Conservation (phyloP, 169 alveolate species). For the Eimeria maxima region DNA sequence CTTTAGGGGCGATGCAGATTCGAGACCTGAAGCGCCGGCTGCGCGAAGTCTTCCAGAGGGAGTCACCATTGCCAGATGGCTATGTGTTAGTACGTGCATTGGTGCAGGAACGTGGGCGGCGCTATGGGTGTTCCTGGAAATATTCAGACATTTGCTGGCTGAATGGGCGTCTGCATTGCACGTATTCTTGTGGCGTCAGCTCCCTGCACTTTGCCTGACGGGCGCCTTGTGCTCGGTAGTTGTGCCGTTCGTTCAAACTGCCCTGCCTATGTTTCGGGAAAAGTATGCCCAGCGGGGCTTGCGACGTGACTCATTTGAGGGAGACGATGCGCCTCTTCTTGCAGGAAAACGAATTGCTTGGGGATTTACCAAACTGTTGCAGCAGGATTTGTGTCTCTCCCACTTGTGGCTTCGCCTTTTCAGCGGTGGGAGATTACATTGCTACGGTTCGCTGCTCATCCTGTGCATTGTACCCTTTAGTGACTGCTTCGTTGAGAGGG, state of each 20-base stretch:
- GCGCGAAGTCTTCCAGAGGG: conserved; percentile 7
- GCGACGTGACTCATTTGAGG: not conserved
- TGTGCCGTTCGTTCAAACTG: conserved; percentile 37
- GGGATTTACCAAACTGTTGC: not conserved
- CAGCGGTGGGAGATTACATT: conserved; percentile 34
- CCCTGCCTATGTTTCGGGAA: not conserved
- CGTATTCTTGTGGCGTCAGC: conserved; percentile 66
- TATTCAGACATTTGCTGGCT: not conserved
- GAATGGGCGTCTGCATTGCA: not conserved
- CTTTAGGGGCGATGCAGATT: not conserved
- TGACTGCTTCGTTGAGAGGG: conserved; percentile 62
- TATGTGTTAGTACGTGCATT: not conserved
- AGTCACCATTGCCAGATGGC: conserved; percentile 58
- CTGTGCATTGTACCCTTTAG: conserved; percentile 63
- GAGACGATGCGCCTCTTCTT: conserved; percentile 9
- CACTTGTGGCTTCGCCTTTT: conserved; percentile 29
- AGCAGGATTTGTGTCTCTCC: conserved; percentile 25
- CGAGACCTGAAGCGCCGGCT: not conserved
- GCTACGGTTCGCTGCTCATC: conserved; percentile 17
- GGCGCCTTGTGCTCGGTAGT: conserved; percentile 57
- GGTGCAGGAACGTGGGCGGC: conserved; percentile 42
- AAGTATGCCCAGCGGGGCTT: not conserved
- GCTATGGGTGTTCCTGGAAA: not conserved
- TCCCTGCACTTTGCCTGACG: conserved; percentile 55
- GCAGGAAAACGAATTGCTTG: not conserved